These are phyloP conservation scores for Deinandra increscens DNA, from an alignment of 129 eudicot genomes.

Conservation along the genomic window DNA sequence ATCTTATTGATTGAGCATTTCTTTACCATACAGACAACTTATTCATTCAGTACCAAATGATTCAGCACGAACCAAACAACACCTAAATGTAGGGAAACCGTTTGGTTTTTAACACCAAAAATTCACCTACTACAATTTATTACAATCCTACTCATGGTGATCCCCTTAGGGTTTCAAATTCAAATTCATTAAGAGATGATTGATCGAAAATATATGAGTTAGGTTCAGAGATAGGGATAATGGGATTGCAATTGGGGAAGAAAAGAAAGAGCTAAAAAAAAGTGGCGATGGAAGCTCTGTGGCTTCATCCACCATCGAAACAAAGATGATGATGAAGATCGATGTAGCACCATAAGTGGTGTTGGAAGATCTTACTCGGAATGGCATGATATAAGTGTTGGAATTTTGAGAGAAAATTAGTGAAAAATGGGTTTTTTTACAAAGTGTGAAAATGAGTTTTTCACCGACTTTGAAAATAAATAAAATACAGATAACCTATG, in stretches of 20 bases:
- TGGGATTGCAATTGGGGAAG: conserved; percentile 32
- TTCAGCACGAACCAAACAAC: too few relatives aligned
- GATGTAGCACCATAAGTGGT: conserved; percentile 60
- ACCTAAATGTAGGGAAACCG: conserved; percentile 59
- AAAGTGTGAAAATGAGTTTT: too few relatives aligned
- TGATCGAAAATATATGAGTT: conserved; percentile 64
- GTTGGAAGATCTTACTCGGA: conserved; percentile 80
- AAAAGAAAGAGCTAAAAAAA: conserved; percentile 55
- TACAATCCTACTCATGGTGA: conserved; percentile 35
- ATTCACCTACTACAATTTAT: conserved; percentile 51
- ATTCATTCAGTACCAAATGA: too few relatives aligned
- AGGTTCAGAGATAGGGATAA: conserved; percentile 49
- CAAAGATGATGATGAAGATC: conserved; percentile 63
- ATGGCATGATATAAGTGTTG: conserved; percentile 78
- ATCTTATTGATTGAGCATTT: too few relatives aligned
- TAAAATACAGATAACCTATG: too few relatives aligned
- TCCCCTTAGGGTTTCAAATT: conserved; percentile 44
- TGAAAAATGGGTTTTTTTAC: too few relatives aligned
- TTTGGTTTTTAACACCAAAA: conserved; percentile 51
- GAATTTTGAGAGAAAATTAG: too few relatives aligned
- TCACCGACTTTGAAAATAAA: too few relatives aligned
- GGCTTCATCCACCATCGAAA: conserved; percentile 61
- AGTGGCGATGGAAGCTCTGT: conserved; percentile 72
- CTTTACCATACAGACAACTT: too few relatives aligned
- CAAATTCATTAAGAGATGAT: conserved; percentile 72